Evolutionary conservation across 2,329 filamentous ascomycete species (phyloP), one percentile per base, ranked within the genome.

Genomic region (Didymella arachidicola): DNA sequence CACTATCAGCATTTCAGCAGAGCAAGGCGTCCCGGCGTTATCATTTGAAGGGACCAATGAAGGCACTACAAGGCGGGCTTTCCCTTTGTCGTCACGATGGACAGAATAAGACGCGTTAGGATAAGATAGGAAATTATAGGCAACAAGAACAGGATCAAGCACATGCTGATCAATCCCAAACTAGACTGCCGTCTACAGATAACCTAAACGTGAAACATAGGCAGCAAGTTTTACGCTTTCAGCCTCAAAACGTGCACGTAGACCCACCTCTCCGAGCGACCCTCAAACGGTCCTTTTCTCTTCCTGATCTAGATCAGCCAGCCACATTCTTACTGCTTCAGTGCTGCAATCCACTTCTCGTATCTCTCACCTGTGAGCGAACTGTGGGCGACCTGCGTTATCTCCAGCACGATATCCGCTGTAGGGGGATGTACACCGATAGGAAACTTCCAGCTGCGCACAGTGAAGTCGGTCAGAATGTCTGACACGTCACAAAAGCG

Each of bases 11-110:
- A 46, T 49, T 59, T 51, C 34, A 50, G 45, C 45, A 45, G 45
- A 60, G 57, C 57, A 32, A 49, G 57, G 57, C 29, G 57, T 52
- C 36, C 26, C 6, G 57, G 57, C 22, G 46, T 59, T 55, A 34
- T 54, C 19, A 11, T 32, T 50, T 47, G 32, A 41, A n/a, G 29
- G 45, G n/a, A 41, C 29, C 25, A 41, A 36, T 41, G 32, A 41
- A 44, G 46, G 45, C 38, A 44, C 29, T 32, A 44, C 34, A 53
- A 47, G 18, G 36, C 45, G n/a, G 18, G 27, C 18, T n/a, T 56
- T 45, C 45, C 39, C 4, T 48, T 38, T 53, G 25, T 53, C 30
- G 7, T 58, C 10, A 58, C 39, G 44, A 49, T 49, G 39, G 26
- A 45, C 18, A 47, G 47, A 25, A 39, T 29, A 27, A 22, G 44